Base-by-base conservation (phyloP, 1,284 basidiomycete species). In the Marasmius tenuissimus region DNA sequence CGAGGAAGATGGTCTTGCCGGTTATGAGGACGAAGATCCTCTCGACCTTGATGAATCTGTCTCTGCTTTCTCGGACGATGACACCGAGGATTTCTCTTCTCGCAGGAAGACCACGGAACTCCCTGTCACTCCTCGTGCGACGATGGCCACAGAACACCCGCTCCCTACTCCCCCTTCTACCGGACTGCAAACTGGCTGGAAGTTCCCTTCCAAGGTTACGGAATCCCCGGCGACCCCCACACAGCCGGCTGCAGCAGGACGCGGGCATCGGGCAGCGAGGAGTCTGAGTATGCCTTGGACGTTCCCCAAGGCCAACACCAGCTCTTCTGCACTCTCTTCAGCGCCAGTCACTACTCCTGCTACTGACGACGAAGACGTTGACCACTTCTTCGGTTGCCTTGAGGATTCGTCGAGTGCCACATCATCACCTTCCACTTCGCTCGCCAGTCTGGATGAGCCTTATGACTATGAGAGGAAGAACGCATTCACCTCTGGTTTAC, bases 351-450 rank as follows among this genome's bases (percentile, higher is more conserved):
- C 67, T 18, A 57, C 69, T 22, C 60, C 67, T 12, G 61, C 66
- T 9, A 45, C 68, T 20, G 68, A 68, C 1, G 63, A 71, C 1
- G 72, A 79, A 9, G 81, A 83, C 53, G 77, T 86, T 34, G 90
- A 92, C 69, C 81, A 77, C 38, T 92, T 92, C 80, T 92, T 92
- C 68, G 86, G 82, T 45, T 92, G 89, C 67, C 72, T 92, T 65
- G 86, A 87, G 20, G 62, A 63, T 27, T 53, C 53, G 63, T 71
- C 62, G 22, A 45, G 54, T 22, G 49, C 55, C 20, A 52, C 62
- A 14, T 56, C 58, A 9, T 59, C 62, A 4, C 59, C 62, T 22
- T 57, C 58, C 20, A 37, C 27, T 49, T 4, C 45, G 64, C 49
- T 38, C 38, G 59, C 22, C 42, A 42, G 16, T 27, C 27, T 42